Evolutionary conservation across 352 stramenopile genomes (phyloP).

Genomic region (Blastocystis sp.): DNA sequence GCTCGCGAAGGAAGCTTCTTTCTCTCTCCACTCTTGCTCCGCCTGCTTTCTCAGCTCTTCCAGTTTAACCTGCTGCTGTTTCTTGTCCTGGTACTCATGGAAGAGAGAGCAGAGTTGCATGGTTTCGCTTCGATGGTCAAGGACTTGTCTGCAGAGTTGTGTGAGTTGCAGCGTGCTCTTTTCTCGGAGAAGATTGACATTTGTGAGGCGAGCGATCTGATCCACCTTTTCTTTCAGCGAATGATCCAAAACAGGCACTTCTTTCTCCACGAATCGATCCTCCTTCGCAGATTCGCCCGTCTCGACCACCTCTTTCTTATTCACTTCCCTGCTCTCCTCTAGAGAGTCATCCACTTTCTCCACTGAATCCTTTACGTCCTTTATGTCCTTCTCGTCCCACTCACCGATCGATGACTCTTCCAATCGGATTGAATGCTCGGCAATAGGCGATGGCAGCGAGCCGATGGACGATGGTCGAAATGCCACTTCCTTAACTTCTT

Average conservation of each 20-base stretch:
- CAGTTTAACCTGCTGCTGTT: not conserved
- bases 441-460: not conserved
- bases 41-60: not conserved
- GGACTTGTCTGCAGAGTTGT: not conserved
- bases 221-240: not conserved
- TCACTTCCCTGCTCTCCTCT: not conserved
- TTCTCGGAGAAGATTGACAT: not conserved
- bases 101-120: not conserved
- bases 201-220: not conserved
- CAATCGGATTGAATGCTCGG: not conserved
- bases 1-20: not conserved
- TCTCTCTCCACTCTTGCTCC: not conserved
- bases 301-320: not conserved
- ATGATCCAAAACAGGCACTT: not conserved
- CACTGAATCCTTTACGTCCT: not conserved
- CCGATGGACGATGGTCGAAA: not conserved
- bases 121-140: not conserved
- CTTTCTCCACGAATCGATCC: not conserved
- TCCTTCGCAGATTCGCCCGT: not conserved
- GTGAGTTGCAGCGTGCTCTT: not conserved
- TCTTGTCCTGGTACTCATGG: not conserved
- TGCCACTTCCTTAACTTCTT: not conserved
- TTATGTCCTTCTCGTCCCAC: not conserved
- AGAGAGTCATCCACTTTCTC: not conserved
- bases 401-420: not conserved